Conservation (phyloP, 2,329 filamentous ascomycete genomes). For the Penicillium corylophilum region DNA sequence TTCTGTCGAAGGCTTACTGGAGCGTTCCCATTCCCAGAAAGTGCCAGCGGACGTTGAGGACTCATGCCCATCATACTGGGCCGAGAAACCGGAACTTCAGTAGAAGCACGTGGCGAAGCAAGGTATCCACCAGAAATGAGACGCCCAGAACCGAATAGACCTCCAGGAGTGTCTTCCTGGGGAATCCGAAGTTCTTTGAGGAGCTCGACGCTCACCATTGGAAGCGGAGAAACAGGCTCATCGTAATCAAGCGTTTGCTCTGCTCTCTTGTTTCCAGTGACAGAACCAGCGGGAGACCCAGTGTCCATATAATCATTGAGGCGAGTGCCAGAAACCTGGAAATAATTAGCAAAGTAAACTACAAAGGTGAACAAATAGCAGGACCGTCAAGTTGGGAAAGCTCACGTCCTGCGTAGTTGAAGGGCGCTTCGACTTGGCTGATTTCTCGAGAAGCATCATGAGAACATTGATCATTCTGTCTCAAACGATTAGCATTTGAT, state of each 20-base stretch:
- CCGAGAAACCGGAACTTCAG: neutral
- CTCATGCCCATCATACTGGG: neutral
- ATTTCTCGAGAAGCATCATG: slow-evolving; percentile 1
- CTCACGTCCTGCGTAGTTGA: neutral
- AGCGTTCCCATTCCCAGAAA: neutral
- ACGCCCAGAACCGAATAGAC: neutral
- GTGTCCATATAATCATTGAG: neutral
- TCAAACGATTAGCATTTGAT: neutral
- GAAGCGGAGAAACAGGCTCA: neutral
- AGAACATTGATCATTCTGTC: slow-evolving; percentile 4
- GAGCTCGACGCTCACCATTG: neutral
- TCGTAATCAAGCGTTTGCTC: neutral
- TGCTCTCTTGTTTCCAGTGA: neutral
- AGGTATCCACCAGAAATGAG: neutral
- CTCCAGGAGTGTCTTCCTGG: neutral
- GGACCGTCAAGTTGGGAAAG: neutral
- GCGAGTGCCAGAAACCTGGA: neutral
- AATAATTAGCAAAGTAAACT: slow-evolving; percentile 1
- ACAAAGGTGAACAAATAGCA: neutral
- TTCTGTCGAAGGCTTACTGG: neutral
- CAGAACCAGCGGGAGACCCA: neutral
- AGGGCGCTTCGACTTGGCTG: neutral
- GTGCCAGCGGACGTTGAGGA: neutral
- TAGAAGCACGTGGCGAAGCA: neutral
- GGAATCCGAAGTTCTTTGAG: neutral